A percentile compares a stretch with the other conserved stretches of the same genome.
phyloP scores from a whole-genome alignment of 2,329 filamentous ascomycete species.

The Diplocarpon mali region DNA sequence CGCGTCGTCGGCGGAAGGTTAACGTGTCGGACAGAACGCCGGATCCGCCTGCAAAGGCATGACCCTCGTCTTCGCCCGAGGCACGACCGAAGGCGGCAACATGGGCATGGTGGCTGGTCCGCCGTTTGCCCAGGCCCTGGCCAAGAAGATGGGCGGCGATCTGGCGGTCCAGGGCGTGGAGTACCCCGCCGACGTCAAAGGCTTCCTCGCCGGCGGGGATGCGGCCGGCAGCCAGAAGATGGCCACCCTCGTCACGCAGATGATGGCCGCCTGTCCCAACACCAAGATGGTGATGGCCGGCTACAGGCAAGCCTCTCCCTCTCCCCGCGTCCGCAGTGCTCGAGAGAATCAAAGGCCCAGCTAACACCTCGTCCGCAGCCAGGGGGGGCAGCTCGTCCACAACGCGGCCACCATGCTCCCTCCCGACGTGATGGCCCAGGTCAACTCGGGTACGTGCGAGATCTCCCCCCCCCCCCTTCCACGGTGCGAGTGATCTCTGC shows the following conservation, averaged over 20 bases:
- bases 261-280: constrained; percentile 13
- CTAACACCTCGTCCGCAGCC: constrained; percentile 3
- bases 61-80: constrained; percentile 46
- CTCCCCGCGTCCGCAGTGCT: too few relatives aligned
- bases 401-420: constrained; percentile 13
- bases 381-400: constrained; percentile 17
- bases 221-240: constrained; percentile 33
- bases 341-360: too few relatives aligned
- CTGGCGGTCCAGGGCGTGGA: constrained; percentile 43
- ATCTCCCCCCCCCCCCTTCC: background rate
- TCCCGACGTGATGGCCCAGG: constrained; percentile 8
- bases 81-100: constrained; percentile 41
- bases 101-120: constrained; percentile 40
- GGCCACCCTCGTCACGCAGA: constrained; percentile 9
- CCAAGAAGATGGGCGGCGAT: constrained; percentile 30
- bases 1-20: constrained; percentile 3
- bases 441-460: constrained; percentile 14
- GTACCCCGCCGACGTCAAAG: constrained; percentile 33
- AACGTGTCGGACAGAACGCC: constrained; percentile 17
- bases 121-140: constrained; percentile 37
- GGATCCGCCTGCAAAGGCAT: constrained; percentile 32
- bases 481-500: background rate
- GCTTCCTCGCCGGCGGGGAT: constrained; percentile 37
- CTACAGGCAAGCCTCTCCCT: constrained; percentile 11
- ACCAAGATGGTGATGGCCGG: constrained; percentile 17